phyloP scores from a whole-genome alignment of 129 eudicot species.

The Smallanthus sonchifolius region DNA sequence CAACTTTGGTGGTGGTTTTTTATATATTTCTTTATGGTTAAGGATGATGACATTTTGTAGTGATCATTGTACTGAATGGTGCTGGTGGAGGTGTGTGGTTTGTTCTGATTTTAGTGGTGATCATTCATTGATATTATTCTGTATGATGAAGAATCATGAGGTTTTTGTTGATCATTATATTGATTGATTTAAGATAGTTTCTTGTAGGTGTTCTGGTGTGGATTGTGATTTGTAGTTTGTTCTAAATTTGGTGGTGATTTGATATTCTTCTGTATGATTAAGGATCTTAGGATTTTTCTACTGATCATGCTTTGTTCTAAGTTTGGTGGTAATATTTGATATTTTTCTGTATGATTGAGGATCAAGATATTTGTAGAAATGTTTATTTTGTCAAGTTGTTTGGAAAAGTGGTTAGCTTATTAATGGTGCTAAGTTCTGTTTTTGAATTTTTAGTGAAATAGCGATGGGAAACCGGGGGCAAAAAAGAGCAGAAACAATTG shows the following conservation, averaged over 20 bases:
- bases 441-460: conserved; percentile 9
- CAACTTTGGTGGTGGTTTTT: background rate
- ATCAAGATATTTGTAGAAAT: background rate
- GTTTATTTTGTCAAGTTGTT: background rate
- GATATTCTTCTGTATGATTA: background rate
- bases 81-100: background rate
- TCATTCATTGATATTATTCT: background rate
- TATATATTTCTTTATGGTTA: background rate
- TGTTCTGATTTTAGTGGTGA: background rate
- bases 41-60: background rate
- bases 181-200: background rate
- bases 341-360: background rate
- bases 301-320: background rate
- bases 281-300: background rate
- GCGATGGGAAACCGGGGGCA: conserved; percentile 88
- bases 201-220: background rate
- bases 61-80: background rate
- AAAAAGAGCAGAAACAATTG: conserved; percentile 59
- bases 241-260: too few relatives aligned
- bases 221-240: background rate
- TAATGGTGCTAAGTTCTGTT: background rate
- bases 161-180: background rate
- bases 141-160: background rate
- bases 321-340: background rate
- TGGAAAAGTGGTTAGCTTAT: background rate